A percentile compares a stretch with the other conserved stretches of the same genome.
Evolutionary conservation across 73 alveolate species (phyloP).

Genomic region (Tetrahymena malaccensis): DNA sequence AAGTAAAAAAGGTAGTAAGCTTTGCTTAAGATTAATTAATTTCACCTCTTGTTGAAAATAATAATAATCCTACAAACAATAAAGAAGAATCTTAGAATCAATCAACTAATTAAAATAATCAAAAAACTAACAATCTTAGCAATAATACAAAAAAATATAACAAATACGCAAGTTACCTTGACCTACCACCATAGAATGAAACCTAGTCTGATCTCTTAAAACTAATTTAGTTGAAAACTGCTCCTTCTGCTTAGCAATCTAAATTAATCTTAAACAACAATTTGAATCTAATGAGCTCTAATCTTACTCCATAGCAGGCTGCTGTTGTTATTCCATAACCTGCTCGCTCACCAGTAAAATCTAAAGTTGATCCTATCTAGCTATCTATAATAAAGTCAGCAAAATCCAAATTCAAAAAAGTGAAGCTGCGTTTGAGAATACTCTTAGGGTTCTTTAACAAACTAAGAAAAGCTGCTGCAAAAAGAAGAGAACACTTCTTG

Average conservation of each 20-base stretch:
- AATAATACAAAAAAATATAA: neutral
- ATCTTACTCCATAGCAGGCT: neutral
- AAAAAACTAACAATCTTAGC: neutral
- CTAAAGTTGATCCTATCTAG: neutral
- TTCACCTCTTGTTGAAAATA: neutral
- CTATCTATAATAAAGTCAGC: neutral
- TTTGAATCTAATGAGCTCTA: neutral
- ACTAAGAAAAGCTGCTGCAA: neutral
- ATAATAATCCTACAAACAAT: neutral
- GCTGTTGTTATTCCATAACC: neutral
- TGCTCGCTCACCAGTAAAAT: neutral
- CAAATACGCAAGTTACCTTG: neutral
- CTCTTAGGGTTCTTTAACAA: neutral
- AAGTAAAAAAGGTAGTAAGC: neutral
- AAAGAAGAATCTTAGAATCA: neutral
- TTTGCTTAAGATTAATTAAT: neutral
- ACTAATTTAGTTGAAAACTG: neutral
- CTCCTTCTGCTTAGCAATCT: neutral
- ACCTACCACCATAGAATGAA: neutral
- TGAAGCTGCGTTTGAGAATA: neutral
- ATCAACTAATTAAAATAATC: neutral
- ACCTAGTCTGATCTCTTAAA: neutral
- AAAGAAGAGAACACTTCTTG: neutral
- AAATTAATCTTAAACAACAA: neutral
- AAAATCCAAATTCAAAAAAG: neutral